Conservation (phyloP, 1,139 yeast species). For the Blastobotrys elegans region DNA sequence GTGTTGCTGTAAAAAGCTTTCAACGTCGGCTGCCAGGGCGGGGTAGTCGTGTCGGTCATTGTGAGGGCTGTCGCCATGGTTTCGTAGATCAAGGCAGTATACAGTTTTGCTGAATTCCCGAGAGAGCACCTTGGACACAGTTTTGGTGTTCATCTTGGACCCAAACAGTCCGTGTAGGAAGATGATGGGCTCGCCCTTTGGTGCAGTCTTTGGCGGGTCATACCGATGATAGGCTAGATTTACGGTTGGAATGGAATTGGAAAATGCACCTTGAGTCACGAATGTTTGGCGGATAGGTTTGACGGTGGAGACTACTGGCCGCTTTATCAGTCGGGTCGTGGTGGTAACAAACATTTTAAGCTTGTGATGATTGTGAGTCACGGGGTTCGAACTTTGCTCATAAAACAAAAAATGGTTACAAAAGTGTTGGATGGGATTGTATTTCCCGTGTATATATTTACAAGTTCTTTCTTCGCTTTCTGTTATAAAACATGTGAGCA, state of each 20-base stretch:
- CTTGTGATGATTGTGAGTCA: too few relatives aligned
- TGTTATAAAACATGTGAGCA: constrained; percentile 90
- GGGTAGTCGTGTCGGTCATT: constrained; percentile 65
- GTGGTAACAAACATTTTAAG: too few relatives aligned
- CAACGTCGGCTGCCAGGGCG: constrained; percentile 80
- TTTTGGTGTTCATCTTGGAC: constrained; percentile 67
- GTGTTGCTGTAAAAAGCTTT: constrained; percentile 52
- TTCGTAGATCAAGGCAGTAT: constrained; percentile 76
- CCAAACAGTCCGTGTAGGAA: constrained; percentile 91
- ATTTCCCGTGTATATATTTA: not conserved
- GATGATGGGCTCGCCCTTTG: constrained; percentile 48
- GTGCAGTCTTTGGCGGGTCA: constrained; percentile 24
- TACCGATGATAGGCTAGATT: constrained; percentile 43
- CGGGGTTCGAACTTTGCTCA: too few relatives aligned
- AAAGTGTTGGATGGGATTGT: too few relatives aligned
- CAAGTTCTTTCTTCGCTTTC: constrained; percentile 41
- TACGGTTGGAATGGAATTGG: constrained; percentile 37
- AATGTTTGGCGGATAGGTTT: not conserved
- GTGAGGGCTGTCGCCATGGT: constrained; percentile 90
- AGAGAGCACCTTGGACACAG: constrained; percentile 53
- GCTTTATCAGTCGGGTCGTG: not conserved
- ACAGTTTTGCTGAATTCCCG: constrained; percentile 39
- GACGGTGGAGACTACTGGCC: not conserved
- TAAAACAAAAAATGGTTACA: not conserved
- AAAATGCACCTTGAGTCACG: constrained; percentile 4